These are phyloP conservation scores for Cocos nucifera DNA, from an alignment of 176 grass and related monocot genomes.

Conservation along the genomic window DNA sequence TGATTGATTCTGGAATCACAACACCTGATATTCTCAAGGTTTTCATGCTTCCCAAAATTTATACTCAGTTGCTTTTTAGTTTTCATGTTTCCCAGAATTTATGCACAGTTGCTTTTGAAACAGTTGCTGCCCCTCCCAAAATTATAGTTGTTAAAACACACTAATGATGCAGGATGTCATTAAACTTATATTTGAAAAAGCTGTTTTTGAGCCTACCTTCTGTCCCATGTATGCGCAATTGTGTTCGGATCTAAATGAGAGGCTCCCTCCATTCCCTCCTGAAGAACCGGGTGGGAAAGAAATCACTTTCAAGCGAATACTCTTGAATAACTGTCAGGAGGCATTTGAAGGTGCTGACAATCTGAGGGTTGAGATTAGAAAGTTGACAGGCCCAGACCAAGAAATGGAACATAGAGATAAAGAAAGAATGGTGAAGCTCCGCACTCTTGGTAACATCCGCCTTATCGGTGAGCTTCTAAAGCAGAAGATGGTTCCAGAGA, in stretches of 20 bases:
- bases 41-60: not conserved
- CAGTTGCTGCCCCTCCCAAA: too few species aligned
- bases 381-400: not conserved
- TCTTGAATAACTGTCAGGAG: slow-evolving; percentile 10
- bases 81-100: too few species aligned
- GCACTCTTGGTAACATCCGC: slow-evolving; percentile 7
- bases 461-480: slow-evolving; percentile 12
- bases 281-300: not conserved
- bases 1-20: slow-evolving; percentile 2
- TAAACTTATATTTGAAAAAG: not conserved
- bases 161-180: not conserved
- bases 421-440: slow-evolving; percentile 13
- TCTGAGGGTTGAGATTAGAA: slow-evolving; percentile 1
- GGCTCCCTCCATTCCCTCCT: not conserved
- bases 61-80: too few species aligned
- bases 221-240: slow-evolving; percentile 10
- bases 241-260: slow-evolving; percentile 3
- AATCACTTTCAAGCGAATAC: slow-evolving; percentile 8
- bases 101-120: too few species aligned
- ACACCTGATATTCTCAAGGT: slow-evolving; percentile 1
- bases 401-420: not conserved
- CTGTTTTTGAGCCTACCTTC: slow-evolving; percentile 4
- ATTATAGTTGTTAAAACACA: too few species aligned
- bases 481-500: slow-evolving; percentile 11
- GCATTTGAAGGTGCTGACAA: slow-evolving; percentile 10